Evolutionary conservation across 2,329 filamentous ascomycete genomes (phyloP), one percentile per base, ranked within the genome.

Genomic region (Clarireedia paspali): DNA sequence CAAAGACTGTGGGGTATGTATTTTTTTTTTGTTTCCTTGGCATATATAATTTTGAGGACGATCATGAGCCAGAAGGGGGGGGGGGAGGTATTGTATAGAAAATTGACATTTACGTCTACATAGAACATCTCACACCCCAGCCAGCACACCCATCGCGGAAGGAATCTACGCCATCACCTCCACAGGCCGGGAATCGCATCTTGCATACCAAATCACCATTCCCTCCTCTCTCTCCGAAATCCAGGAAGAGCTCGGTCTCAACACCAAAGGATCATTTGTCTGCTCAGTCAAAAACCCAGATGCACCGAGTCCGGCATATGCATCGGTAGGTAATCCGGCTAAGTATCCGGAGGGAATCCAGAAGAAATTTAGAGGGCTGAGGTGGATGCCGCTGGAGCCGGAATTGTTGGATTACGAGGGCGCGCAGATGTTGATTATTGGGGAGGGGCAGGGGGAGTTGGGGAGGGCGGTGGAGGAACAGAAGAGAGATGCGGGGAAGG

Each of bases 111-210:
- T 2, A 4, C 3, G 6, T 34, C 10, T 14, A 9, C 40, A 40
- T 38, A 81, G 80, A 14, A 80, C 88, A 47, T 64, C 59, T 12
- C 83, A 86, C 50, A 78, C 76, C 0, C 84, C 88, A 0, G 82
- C 87, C 1, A 85, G 88, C 1, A 85, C 80, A 0, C 88, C 88
- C 0, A 77, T 91, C n/a, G 91, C 84, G 0, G 90, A 95, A 69
- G 91, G 91, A 0, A 83, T 95, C 0, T 96, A 96, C 64, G 87
- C 86, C 0, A 84, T 96, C 52, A 89, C 86, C 0, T 82, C 80
- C 2, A 89, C 85, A 0, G 83, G 83, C 1, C 76, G 84, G 0
- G 81, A 87, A 48, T 88, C 84, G 2, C 90, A 95, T 64, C 75
- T 96, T 7, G 87, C 80, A 0, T 96, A 96, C 66, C 80, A 91